phyloP scores from a whole-genome alignment of 306 rosid species.

The Sesbania bispinosa region DNA sequence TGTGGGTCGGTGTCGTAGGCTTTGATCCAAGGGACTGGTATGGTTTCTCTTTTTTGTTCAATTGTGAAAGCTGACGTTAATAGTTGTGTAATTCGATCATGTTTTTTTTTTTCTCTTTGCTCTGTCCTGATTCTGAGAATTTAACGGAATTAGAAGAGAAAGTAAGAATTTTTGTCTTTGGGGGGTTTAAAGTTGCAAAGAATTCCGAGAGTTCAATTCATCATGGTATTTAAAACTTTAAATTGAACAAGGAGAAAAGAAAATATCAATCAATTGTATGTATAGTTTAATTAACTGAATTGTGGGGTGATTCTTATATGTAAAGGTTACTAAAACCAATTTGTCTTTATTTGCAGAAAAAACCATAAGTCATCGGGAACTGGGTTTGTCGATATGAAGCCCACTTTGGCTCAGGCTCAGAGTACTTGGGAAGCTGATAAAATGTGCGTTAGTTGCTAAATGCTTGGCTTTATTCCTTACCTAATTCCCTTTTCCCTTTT shows the following conservation, averaged over 20 bases:
- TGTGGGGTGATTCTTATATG: neutral
- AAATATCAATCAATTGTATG: neutral
- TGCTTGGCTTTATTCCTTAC: neutral
- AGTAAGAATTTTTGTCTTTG: no score
- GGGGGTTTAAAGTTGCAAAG: neutral
- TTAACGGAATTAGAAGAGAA: no score
- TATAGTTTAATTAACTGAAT: neutral
- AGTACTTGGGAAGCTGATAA: conserved; percentile 96
- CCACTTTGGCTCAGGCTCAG: conserved; percentile 69
- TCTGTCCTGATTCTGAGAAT: conserved; percentile 20
- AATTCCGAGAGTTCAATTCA: neutral
- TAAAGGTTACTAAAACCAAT: neutral
- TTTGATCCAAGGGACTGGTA: conserved; percentile 46
- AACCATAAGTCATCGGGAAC: conserved; percentile 2
- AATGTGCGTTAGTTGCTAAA: conserved; percentile 46
- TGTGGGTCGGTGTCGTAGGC: neutral
- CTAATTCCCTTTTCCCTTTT: neutral
- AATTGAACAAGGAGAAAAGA: neutral
- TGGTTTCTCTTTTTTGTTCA: conserved; percentile 14
- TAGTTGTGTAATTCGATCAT: conserved; percentile 11
- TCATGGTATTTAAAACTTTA: neutral
- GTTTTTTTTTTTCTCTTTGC: neutral
- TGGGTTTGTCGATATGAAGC: conserved; percentile 31
- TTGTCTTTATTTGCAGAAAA: conserved; percentile 35
- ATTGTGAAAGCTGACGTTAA: neutral